These are phyloP conservation scores for Linanthus parryae DNA, from an alignment of 148 eudicot species.

Conservation along the genomic window DNA sequence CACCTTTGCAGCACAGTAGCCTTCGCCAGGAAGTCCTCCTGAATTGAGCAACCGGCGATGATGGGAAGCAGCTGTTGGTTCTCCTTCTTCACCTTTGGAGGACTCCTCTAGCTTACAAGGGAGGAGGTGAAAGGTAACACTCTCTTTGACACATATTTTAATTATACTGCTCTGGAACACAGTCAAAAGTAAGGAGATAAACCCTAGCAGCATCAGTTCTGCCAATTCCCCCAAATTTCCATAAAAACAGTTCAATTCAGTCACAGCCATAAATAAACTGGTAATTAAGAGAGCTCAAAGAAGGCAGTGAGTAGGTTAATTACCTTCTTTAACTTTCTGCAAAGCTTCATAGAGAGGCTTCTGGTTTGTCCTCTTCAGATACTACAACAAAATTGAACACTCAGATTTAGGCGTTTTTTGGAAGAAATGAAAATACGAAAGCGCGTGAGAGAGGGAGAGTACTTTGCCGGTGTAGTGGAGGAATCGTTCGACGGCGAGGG, in stretches of 20 bases:
- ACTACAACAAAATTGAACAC: conserved; percentile 22
- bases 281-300: too few relatives aligned
- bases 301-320: too few relatives aligned
- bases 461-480: conserved; percentile 73
- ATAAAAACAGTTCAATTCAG: not conserved
- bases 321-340: conserved; percentile 85
- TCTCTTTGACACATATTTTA: conserved; percentile 51
- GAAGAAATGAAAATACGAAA: too few relatives aligned
- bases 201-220: conserved; percentile 94
- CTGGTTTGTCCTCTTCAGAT: conserved; percentile 57
- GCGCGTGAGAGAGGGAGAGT: not conserved
- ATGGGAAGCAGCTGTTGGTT: conserved; percentile 7
- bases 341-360: conserved; percentile 69
- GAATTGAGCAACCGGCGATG: conserved; percentile 21
- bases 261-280: too few relatives aligned
- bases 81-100: too few relatives aligned
- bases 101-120: conserved; percentile 55
- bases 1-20: conserved; percentile 36
- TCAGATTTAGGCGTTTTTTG: too few relatives aligned
- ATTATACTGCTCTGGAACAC: conserved; percentile 62
- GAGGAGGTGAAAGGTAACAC: conserved; percentile 37
- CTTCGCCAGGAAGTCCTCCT: conserved; percentile 13
- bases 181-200: conserved; percentile 74
- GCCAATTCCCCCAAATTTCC: conserved; percentile 10
- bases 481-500: conserved; percentile 72